A percentile compares a stretch with the other conserved stretches of the same genome.
Conservation (phyloP, 768 basidiomycete genomes). For the Russula compacta region DNA sequence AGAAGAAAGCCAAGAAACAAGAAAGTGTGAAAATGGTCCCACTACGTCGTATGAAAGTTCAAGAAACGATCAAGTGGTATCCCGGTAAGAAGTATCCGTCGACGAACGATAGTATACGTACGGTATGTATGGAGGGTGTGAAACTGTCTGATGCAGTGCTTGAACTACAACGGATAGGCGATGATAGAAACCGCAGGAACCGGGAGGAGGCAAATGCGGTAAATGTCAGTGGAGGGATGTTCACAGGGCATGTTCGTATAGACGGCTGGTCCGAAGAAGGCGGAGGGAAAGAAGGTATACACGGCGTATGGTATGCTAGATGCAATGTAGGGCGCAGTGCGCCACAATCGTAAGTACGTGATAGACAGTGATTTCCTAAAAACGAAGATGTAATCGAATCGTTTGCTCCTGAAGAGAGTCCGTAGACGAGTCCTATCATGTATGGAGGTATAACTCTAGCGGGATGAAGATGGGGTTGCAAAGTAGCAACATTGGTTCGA, state of each 20-base stretch:
- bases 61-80: conserved; percentile 7
- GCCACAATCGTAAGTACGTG: conserved; percentile 14
- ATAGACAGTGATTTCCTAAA: not conserved
- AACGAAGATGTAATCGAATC: not conserved
- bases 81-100: not conserved
- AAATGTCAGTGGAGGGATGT: not conserved
- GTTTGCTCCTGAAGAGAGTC: conserved; percentile 3
- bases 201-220: not conserved
- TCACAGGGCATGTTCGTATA: not conserved
- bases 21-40: not conserved
- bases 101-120: not conserved
- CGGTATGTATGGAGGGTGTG: not conserved
- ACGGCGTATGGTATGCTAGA: conserved; percentile 11
- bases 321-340: not conserved
- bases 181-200: not conserved
- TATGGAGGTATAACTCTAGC: conserved; percentile 6
- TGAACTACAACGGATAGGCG: not conserved
- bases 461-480: not conserved
- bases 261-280: not conserved
- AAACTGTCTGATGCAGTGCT: not conserved
- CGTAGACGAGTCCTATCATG: conserved; percentile 4
- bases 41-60: conserved; percentile 10
- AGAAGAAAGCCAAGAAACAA: not conserved
- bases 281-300: conserved; percentile 8
- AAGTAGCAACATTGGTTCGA: not conserved